Evolutionary conservation across 2,329 filamentous ascomycete genomes (phyloP), one percentile per base, ranked within the genome.

Genomic region (Exophiala viscosa): DNA sequence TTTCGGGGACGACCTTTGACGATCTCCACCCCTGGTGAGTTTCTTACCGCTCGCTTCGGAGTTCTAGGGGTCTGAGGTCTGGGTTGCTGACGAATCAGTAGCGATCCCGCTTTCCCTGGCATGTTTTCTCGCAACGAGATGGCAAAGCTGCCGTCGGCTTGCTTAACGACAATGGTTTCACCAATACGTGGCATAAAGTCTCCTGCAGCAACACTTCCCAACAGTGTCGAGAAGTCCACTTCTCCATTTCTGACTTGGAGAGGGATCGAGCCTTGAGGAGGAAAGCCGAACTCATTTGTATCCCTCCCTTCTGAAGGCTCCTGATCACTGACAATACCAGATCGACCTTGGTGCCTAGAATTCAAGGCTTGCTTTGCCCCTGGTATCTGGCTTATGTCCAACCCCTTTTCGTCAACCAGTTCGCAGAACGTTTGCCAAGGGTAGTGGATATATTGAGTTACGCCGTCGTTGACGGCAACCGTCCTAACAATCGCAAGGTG

Each of bases 401-500:
- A 40, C 18, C 73, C 66, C 2, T 77, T 76, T 23, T 66, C 63
- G 14, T 78, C 73, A 2, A 82, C 81, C 8, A 79, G 72, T 51
- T 75, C 72, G 14, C 75, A 66, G 48, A 82, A 84, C 48, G 79
- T 76, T 1, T 63, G 65, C 36, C 73, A 70, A 0, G 79, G 77
- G 46, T 80, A 80, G 57, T 83, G 81, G 7, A 79, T 64, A 64
- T 80, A 84, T 54, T 78, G 75, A 10, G 72, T 69, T 28, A 69
- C 65, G 14, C 76, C 77, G 10, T 71, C 68, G 11, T 70, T 70
- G 11, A 78, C 70, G 2, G 72, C 69, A 5, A 74, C 77, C 49
- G 83, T 80, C 55, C 80, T 70, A 32, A 84, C 72, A 28, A 85
- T 69, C 9, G 77, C 73, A 13, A 83, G 66, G 61, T 83, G 80